Percentiles rank a stretch among this genome's conserved stretches.
These are phyloP conservation scores for Crucibulum laeve DNA, from an alignment of 768 basidiomycete genomes.

Conservation along the genomic window DNA sequence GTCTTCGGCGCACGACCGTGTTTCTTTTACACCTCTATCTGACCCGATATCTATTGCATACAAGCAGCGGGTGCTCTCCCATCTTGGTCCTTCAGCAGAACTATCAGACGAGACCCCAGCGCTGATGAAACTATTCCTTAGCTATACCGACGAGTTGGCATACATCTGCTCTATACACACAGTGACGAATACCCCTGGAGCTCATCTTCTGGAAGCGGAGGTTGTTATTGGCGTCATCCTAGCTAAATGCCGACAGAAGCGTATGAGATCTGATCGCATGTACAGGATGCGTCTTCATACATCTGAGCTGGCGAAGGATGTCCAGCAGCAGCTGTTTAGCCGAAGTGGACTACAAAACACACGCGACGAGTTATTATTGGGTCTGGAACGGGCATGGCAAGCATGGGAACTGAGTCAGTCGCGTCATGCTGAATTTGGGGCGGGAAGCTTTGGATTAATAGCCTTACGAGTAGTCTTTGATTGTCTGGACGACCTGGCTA, in stretches of 20 bases:
- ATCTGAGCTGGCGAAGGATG: slow-evolving; percentile 43
- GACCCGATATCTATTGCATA: slow-evolving; percentile 37
- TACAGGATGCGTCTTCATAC: slow-evolving; percentile 62
- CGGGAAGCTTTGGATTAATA: slow-evolving; percentile 66
- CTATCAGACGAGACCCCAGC: slow-evolving; percentile 21
- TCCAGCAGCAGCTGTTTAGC: too few species aligned
- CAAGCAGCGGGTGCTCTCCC: slow-evolving; percentile 19
- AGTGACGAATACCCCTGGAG: slow-evolving; percentile 50
- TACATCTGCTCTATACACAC: slow-evolving; percentile 71
- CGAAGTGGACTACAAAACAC: too few species aligned
- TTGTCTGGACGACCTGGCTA: slow-evolving; percentile 38
- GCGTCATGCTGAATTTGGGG: slow-evolving; percentile 38
- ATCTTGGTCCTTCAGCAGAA: slow-evolving; percentile 17
- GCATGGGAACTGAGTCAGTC: slow-evolving; percentile 57
- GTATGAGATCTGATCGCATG: slow-evolving; percentile 55
- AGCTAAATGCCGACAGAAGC: slow-evolving; percentile 58
- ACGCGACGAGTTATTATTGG: slow-evolving; percentile 24
- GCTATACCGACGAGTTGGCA: slow-evolving; percentile 59
- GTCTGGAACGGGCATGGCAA: slow-evolving; percentile 54
- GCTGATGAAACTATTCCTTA: slow-evolving; percentile 34
- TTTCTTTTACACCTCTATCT: slow-evolving; percentile 15
- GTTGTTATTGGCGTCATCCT: slow-evolving; percentile 72
- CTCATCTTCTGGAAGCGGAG: slow-evolving; percentile 65
- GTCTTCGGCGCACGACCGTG: slow-evolving; percentile 8
- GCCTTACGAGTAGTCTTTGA: slow-evolving; percentile 57